Evolutionary conservation across 352 stramenopile species (phyloP).

Genomic region (Globisporangium abappressorium): DNA sequence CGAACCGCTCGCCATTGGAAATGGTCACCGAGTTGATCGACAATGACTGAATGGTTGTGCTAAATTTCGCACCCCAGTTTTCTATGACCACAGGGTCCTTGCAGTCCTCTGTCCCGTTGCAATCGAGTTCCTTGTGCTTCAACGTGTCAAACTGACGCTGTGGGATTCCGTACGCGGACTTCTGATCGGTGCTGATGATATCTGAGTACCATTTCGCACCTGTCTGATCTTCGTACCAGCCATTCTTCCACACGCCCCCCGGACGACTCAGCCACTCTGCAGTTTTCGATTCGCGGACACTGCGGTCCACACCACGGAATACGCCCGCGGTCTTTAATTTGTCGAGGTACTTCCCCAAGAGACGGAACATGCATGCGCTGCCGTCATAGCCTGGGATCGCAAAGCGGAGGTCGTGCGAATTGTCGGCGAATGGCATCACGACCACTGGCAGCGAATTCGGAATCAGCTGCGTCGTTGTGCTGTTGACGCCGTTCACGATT

Average conservation of each 20-base stretch:
- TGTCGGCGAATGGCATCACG: conserved; percentile 23
- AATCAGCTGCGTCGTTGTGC: conserved; percentile 13
- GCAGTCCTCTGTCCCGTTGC: conserved; percentile 13
- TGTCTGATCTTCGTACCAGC: conserved; percentile 33
- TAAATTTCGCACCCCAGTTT: conserved; percentile 31
- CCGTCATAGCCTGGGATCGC: conserved; percentile 17
- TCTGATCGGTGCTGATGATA: conserved; percentile 30
- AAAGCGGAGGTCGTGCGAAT: not conserved
- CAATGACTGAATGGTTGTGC: conserved; percentile 9
- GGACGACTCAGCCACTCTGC: conserved; percentile 33
- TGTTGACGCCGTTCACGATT: conserved; percentile 19
- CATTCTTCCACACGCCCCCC: conserved; percentile 33
- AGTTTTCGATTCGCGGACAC: conserved; percentile 29
- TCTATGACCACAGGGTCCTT: conserved; percentile 1
- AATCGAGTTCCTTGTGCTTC: conserved; percentile 29
- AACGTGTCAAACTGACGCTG: conserved; percentile 37
- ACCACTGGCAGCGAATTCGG: conserved; percentile 21
- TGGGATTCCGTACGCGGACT: conserved; percentile 21
- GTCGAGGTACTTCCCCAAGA: conserved; percentile 22
- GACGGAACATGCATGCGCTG: conserved; percentile 27
- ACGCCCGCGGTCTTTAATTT: conserved; percentile 21
- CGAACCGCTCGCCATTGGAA: conserved; percentile 27
- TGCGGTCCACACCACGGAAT: conserved; percentile 27
- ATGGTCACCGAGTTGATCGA: conserved; percentile 27
- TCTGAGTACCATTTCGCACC: conserved; percentile 31